Percentiles rank a stretch among this genome's conserved stretches.
Conservation (phyloP, 2,329 filamentous ascomycete species). For the Emericellopsis atlantica region DNA sequence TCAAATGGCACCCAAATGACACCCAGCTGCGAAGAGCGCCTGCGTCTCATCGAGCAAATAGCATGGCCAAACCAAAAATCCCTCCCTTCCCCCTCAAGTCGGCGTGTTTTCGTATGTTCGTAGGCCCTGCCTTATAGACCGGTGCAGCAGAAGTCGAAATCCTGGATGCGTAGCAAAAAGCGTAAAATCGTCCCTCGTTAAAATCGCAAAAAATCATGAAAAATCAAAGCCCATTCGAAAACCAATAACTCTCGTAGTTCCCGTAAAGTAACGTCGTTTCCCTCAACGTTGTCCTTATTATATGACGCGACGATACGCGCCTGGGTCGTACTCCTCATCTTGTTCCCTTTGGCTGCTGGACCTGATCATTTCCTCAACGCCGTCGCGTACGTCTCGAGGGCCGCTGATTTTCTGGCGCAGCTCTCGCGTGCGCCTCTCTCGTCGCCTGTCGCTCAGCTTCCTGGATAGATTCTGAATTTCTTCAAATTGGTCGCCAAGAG, state of each 20-base stretch:
- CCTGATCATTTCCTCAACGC: constrained; percentile 43
- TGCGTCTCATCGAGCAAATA: not conserved
- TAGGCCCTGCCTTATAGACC: not conserved
- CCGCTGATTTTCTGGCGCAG: constrained; percentile 48
- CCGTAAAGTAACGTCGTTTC: too few relatives aligned
- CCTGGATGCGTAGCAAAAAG: not conserved
- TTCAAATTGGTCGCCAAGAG: constrained; percentile 34
- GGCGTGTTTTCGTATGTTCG: not conserved
- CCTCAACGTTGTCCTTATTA: too few relatives aligned
- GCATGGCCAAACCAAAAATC: not conserved
- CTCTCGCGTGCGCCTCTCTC: constrained; percentile 45
- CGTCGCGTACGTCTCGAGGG: constrained; percentile 44
- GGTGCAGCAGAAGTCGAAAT: not conserved
- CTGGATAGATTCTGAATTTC: constrained; percentile 40
- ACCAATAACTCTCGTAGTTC: not conserved
- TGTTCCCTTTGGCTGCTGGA: constrained; percentile 13
- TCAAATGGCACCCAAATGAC: too few relatives aligned
- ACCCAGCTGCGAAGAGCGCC: not conserved
- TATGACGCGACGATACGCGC: too few relatives aligned
- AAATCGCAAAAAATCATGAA: not conserved
- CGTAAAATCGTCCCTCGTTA: not conserved
- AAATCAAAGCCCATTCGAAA: not conserved
- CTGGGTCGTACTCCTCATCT: not conserved
- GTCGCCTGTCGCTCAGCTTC: constrained; percentile 42
- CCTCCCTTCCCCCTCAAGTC: not conserved